Base-by-base conservation (phyloP, 345 rosid species). In the Dipteronia dyeriana region DNA sequence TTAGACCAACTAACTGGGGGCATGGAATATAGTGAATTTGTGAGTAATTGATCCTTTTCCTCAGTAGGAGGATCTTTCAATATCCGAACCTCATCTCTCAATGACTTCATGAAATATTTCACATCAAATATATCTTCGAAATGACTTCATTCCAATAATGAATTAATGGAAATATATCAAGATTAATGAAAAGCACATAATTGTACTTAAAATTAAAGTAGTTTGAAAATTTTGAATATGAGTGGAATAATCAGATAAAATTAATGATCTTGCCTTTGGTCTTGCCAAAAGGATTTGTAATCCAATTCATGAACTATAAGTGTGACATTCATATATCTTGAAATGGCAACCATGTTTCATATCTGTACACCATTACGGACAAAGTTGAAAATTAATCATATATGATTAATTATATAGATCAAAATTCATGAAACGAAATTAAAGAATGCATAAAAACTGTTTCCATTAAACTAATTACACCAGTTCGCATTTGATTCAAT, bases 1-100 rank as follows among this genome's bases (percentile, higher is more conserved):
- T 82, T 80, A 7, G 90, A 85, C 90, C 90, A 88, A 47, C 88
- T 86, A 61, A 78, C n/a, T 3, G 88, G 88, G 25, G 87, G 72
- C 87, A 88, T 82, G 56, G 84, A 75, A 71, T 76, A 79, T 19
- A 41, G 45, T 31, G 34, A 31, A 31, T 31, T 31, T 31, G 34
- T 31, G 34, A 4, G 34, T 31, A 31, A 31, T 31, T 0, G 34
- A 31, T 31, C 5, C 5, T 31, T 31, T 5, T 31, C 34, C 34
- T 31, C 26, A 0, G 87, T 78, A 49, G 92, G 92, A 66, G 87
- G 62, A 62, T 85, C 86, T 74, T 80, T 85, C 57, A 85, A 59
- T 79, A 87, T 81, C 64, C 79, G 82, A 45, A 83, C 87, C 76
- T 89, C 87, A 63, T 87, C 86, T 51, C 87, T 78, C 82, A 87